Evolutionary conservation across 2,329 filamentous ascomycete genomes (phyloP), one percentile per base, ranked within the genome.

Genomic region (Colletotrichum incanum): DNA sequence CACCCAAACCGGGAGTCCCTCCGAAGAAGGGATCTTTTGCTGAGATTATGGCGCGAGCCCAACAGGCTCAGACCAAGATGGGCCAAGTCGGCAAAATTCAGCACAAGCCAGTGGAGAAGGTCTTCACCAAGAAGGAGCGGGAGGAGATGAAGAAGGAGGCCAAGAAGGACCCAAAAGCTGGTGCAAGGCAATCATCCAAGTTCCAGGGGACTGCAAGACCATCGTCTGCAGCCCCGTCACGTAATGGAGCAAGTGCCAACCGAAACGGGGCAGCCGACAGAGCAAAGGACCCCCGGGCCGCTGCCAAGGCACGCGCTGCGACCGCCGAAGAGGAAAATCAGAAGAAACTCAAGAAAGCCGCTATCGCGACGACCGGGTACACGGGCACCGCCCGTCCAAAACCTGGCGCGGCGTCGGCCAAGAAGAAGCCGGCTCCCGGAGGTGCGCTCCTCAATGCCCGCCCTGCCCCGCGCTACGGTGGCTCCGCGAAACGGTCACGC

Each of bases 1-100:
- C 80, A 23, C 77, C 80, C 1, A 78, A 84, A 5, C 83, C 82
- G 70, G 80, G 67, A 14, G 63, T 84, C 3, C 82, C 88, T 1
- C 91, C 90, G 1, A 94, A 94, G 81, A 93, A 93, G 78, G 91
- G 92, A 2, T 93, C 92, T 0, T 95, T 91, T 79, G 89, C 91
- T 47, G 93, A 94, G 77, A 92, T 94, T 72, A 87, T 95, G 82
- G 92, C 92, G 67, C 88, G 92, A 75, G 93, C 90, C 41, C 91
- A 93, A 77, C 89, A 90, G 73, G 91, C 90, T 16, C 90, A 93
- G 77, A 85, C 84, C 49, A 85, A 83, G 50, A 88, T 90, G 84
- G 88, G 85, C n/a, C 88, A 88, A 75, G 86, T 92, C 31, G 92
- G 92, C 67, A 91, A 90, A 76, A 93, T 94, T 75, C 93, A 94